Evolutionary conservation across 352 stramenopile genomes (phyloP).

Genomic region (Globisporangium apiculatum): DNA sequence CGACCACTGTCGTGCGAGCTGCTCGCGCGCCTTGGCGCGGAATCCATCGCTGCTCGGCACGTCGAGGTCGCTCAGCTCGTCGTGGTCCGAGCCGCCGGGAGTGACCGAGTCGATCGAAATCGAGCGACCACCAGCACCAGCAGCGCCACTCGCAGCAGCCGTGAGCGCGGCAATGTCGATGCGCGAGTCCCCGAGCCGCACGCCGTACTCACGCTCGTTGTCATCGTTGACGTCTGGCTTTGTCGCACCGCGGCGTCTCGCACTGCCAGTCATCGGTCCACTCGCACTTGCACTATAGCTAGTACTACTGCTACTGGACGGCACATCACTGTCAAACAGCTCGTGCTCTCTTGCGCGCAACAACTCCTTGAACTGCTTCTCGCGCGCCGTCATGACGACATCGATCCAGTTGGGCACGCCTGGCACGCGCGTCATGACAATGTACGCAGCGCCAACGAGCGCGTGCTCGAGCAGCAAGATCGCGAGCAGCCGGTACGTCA

Average conservation of each 20-base stretch:
- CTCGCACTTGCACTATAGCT: too few relatives aligned
- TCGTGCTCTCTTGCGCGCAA: constrained; percentile 40
- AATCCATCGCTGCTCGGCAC: constrained; percentile 43
- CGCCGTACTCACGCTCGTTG: constrained; percentile 8
- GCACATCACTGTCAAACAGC: constrained; percentile 20
- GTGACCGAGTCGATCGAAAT: constrained; percentile 47
- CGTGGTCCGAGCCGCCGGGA: constrained; percentile 19
- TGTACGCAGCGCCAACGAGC: constrained; percentile 43
- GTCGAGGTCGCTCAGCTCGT: constrained; percentile 21
- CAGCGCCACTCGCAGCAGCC: constrained; percentile 7
- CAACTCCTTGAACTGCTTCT: constrained; percentile 62
- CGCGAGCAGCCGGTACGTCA: constrained; percentile 47
- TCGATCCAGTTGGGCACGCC: constrained; percentile 46
- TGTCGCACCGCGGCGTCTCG: background rate
- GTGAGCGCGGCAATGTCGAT: constrained; percentile 14
- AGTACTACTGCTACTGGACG: too few relatives aligned
- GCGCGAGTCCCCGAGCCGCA: constrained; percentile 20
- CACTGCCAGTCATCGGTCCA: background rate
- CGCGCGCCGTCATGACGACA: constrained; percentile 41
- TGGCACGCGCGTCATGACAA: constrained; percentile 43
- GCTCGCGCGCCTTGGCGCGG: constrained; percentile 48
- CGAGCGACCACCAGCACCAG: constrained; percentile 3
- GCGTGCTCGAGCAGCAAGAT: constrained; percentile 56
- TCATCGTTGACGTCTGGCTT: constrained; percentile 1
- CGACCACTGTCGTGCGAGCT: constrained; percentile 55